A percentile compares a stretch with the other conserved stretches of the same genome.
These are phyloP conservation scores for Acanthamoeba sp. DNA, from an alignment of 208 protist genomes.

Conservation along the genomic window DNA sequence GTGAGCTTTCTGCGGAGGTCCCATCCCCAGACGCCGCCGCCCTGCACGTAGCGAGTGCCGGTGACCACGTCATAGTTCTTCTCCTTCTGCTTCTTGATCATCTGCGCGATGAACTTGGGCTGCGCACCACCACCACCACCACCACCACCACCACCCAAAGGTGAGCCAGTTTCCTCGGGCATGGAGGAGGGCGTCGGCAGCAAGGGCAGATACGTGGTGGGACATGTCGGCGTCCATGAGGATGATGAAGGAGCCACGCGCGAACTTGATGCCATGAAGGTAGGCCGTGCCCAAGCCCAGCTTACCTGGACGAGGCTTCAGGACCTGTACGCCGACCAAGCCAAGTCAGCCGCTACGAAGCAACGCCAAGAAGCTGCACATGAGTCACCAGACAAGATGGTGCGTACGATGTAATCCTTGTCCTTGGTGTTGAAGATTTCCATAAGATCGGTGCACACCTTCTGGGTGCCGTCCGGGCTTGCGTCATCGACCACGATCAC, in stretches of 20 bases:
- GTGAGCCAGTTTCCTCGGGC: neutral
- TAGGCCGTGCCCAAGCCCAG: slow-evolving; percentile 88
- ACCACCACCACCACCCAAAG: too few species aligned
- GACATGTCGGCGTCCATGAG: slow-evolving; percentile 91
- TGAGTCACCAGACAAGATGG: neutral
- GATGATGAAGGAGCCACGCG: slow-evolving; percentile 88
- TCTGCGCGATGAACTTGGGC: slow-evolving; percentile 90
- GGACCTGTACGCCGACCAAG: slow-evolving; percentile 50
- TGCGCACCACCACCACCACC: neutral
- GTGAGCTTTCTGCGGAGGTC: slow-evolving; percentile 85
- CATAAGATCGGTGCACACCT: slow-evolving; percentile 87
- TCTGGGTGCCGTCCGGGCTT: slow-evolving; percentile 88
- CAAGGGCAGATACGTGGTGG: slow-evolving; percentile 83
- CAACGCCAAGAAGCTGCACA: neutral
- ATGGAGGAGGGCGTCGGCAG: neutral
- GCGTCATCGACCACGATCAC: slow-evolving; percentile 88
- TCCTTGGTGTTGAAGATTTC: slow-evolving; percentile 81
- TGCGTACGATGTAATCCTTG: slow-evolving; percentile 12
- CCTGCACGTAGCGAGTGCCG: slow-evolving; percentile 87
- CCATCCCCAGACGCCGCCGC: slow-evolving; percentile 90
- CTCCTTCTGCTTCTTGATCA: slow-evolving; percentile 87
- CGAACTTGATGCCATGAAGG: slow-evolving; percentile 86
- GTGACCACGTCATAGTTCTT: slow-evolving; percentile 87
- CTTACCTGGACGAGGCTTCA: slow-evolving; percentile 86
- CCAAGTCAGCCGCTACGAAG: neutral